Base-by-base conservation (phyloP, 768 basidiomycete species). In the Leccinum boreale region DNA sequence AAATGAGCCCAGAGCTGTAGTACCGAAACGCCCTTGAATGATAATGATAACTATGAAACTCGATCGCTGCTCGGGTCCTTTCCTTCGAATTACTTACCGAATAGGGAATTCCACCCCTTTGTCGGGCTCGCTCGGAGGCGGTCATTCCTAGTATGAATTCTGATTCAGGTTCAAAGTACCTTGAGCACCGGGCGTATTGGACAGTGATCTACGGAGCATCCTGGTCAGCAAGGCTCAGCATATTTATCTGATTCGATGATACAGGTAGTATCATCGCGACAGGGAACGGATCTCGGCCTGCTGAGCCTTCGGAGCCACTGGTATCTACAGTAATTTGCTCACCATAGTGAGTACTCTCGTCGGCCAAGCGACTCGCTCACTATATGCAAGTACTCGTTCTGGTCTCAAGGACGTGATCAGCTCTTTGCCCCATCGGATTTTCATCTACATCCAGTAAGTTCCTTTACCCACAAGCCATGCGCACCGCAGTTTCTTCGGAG, bases 51-150 rank as follows among this genome's bases (percentile, higher is more conserved):
- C 21, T 42, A 14, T 39, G 51, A 33, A 50, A 33, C 50, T 33
- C 29, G 49, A 50, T 33, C 49, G 11, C 15, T 47, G 10, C 9
- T 21, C 52, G 19, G 3, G 23, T 5, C 47, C 42, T n/a, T 48
- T 52, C 49, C 36, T 39, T 35, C 23, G 15, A 45, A 28, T 19
- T 24, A 24, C 26, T n/a, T 8, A 15, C 60, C 50, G 1, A 9
- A 57, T 57, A 61, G 57, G 60, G 60, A 62, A 61, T 15, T 44
- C 5, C 42, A 19, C 42, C 42, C 36, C 36, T 9, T 33, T 17
- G 17, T 8, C 36, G 35, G 31, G 31, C 31, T 3, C 31, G 31
- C 12, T 35, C 33, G 33, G 33, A 39, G 15, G 36, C 36, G 36
- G 15, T 14, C 36, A 14, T 51, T 10, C 31, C 21, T 33, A 23